Base-by-base conservation (phyloP, 1,284 basidiomycete genomes). In the Schizophyllum commune region DNA sequence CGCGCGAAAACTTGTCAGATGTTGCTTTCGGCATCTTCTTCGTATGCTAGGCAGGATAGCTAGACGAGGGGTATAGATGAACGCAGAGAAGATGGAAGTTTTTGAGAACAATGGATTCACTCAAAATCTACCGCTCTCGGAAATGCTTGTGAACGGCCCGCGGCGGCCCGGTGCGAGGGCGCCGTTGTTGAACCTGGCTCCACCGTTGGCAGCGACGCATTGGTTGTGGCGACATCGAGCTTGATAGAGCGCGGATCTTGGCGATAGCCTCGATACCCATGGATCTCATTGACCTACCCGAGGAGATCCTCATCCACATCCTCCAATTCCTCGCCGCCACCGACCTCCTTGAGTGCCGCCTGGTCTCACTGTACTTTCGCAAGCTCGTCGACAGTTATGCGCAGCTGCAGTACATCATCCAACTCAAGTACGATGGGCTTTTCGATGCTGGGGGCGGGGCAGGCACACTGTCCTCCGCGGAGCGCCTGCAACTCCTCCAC, bases 21-120 rank as follows among this genome's bases (percentile, higher is more conserved):
- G 92, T 95, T 63, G 94, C 96, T 71, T 93, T 87, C 67, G 96
- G 95, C 96, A 98, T 97, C 58, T 55, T 63, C 27, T 27, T 2
- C 27, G 27, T 27, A 27, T 5, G 27, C 5, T 5, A 3, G 3
- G 2, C 5, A 27, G 27, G 27, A 27, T 27, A 27, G 2, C 27
- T 5, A 5, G 27, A 27, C 27, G 27, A 27, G 5, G 27, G 27
- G 27, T 2, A 27, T 5, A 27, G 27, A 27, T 3, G 27, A 27
- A 5, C 5, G 5, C 27, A 5, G 27, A 27, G 3, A 27, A 27
- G 27, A 27, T 27, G 27, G 27, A 27, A 27, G 27, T 27, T 27
- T 27, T 27, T 27, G 27, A 27, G 27, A 27, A 27, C 27, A 27
- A 27, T 27, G 27, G 27, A 27, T 27, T 27, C 27, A 27, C 2